phyloP scores from a whole-genome alignment of 2,329 filamentous ascomycete genomes.

The Colletotrichum melonis region DNA sequence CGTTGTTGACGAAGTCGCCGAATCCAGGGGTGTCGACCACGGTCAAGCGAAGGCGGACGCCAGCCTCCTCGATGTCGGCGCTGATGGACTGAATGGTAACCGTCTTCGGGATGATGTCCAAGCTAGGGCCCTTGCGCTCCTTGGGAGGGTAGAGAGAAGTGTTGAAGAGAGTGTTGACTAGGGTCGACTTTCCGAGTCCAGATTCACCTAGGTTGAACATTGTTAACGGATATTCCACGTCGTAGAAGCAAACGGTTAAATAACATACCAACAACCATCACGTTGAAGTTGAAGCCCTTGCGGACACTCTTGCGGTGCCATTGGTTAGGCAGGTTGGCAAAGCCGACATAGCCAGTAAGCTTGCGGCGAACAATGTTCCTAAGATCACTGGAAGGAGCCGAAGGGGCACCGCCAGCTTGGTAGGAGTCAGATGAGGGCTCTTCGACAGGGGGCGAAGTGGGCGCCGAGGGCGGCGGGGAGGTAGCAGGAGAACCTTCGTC shows the following conservation, averaged over 20 bases:
- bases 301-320: constrained; percentile 99
- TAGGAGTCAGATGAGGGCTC: constrained; percentile 50
- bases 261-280: constrained; percentile 98
- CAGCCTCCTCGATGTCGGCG: constrained; percentile 97
- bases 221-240: constrained; percentile 21
- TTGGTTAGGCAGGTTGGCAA: constrained; percentile 98
- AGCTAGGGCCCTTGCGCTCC: constrained; percentile 96
- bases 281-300: constrained; percentile 99
- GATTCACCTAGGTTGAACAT: constrained; percentile 81
- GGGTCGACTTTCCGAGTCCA: constrained; percentile 97
- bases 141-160: constrained; percentile 98
- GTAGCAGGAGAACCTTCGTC: constrained; percentile 54
- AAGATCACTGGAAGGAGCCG: constrained; percentile 72
- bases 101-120: constrained; percentile 98
- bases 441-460: constrained; percentile 52
- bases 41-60: constrained; percentile 93
- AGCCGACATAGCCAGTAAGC: constrained; percentile 97
- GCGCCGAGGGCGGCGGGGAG: constrained; percentile 53
- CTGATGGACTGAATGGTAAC: constrained; percentile 95
- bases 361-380: constrained; percentile 98
- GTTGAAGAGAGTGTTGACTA: constrained; percentile 99
- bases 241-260: background rate
- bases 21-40: constrained; percentile 99
- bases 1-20: constrained; percentile 99
- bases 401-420: constrained; percentile 43